A percentile compares a stretch with the other conserved stretches of the same genome.
phyloP scores from a whole-genome alignment of 2,329 filamentous ascomycete genomes.

The Neofusicoccum sp. region DNA sequence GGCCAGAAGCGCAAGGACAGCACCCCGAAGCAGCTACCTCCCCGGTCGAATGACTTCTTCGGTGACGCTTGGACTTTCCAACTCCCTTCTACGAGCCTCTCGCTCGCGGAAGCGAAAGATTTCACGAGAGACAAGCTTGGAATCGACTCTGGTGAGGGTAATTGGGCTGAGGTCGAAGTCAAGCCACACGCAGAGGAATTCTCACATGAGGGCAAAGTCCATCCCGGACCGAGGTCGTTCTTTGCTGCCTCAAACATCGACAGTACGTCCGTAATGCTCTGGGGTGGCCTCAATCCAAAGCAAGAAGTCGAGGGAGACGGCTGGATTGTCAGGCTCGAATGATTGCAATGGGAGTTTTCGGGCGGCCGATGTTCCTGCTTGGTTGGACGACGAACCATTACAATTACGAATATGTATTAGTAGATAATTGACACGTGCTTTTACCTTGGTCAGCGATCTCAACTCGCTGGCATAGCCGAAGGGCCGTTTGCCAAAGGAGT shows the following conservation, averaged over 20 bases:
- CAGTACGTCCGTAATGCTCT: constrained; percentile 39
- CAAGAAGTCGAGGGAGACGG: constrained; percentile 45
- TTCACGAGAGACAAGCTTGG: constrained; percentile 41
- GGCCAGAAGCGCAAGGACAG: constrained; percentile 29
- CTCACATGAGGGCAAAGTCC: constrained; percentile 41
- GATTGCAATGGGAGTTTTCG: too few relatives aligned
- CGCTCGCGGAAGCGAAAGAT: constrained; percentile 47
- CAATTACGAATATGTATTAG: too few relatives aligned
- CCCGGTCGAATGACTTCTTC: constrained; percentile 18
- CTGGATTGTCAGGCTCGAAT: constrained; percentile 43
- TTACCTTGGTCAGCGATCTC: too few relatives aligned
- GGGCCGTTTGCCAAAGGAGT: too few relatives aligned
- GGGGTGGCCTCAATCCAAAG: constrained; percentile 45
- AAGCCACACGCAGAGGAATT: constrained; percentile 34
- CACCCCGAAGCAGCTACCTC: constrained; percentile 22
- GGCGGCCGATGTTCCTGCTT: too few relatives aligned
- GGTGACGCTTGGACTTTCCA: constrained; percentile 40
- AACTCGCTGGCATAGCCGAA: too few relatives aligned
- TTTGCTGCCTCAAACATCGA: constrained; percentile 43
- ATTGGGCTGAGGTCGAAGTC: constrained; percentile 45
- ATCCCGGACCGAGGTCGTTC: constrained; percentile 43
- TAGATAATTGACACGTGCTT: too few relatives aligned
- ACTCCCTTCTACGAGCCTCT: constrained; percentile 39
- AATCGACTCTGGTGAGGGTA: constrained; percentile 39
- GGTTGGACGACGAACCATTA: too few relatives aligned